Base-by-base conservation (phyloP, 2,329 filamentous ascomycete species). In the Aspergillus hortae region DNA sequence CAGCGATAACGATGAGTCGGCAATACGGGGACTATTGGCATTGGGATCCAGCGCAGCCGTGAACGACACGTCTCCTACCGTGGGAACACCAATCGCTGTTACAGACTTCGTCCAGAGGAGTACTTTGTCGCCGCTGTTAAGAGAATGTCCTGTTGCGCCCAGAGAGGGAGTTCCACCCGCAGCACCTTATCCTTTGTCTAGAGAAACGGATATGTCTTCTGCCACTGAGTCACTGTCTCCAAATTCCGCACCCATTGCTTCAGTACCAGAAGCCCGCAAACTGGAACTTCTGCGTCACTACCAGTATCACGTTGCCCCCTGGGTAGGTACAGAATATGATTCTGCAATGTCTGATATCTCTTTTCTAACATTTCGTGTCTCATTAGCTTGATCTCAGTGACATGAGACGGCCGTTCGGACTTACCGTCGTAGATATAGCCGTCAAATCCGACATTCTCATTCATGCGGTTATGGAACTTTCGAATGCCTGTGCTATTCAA, bases 261-360 rank as follows among this genome's bases (percentile, higher is more conserved):
- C 19, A 9, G 10, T 41, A 7, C 19, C 46, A 9, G 54, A 59
- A 15, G 53, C 44, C 1, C 52, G 55, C 21, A 61, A 49, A n/a
- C 61, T 76, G 4, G 69, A 72, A 2, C 56, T 77, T 1, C 49
- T 77, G 11, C 68, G 73, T n/a, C 67, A 76, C 48, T 78, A 75
- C 49, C 64, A 73, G 42, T 78, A 78, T 47, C 67, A 74, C 38
- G 66, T 78, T 30, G 74, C 75, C 5, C 71, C 74, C 17, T 77
- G 75, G 74, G 75, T 77, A 62, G 48, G 68, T 62, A 2, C 27
- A 23, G n/a, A 0, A 4, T 23, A 23, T 14, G 15, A n/a, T n/a
- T 5, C 25, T 2, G 10, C 36, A 1, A 11, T 30, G 33, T n/a
- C 48, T n/a, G 32, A 9, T 38, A 38, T 11, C 5, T 35, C 10